Base-by-base conservation (phyloP, 1,139 yeast species). In the Kluyveromyces sp. region DNA sequence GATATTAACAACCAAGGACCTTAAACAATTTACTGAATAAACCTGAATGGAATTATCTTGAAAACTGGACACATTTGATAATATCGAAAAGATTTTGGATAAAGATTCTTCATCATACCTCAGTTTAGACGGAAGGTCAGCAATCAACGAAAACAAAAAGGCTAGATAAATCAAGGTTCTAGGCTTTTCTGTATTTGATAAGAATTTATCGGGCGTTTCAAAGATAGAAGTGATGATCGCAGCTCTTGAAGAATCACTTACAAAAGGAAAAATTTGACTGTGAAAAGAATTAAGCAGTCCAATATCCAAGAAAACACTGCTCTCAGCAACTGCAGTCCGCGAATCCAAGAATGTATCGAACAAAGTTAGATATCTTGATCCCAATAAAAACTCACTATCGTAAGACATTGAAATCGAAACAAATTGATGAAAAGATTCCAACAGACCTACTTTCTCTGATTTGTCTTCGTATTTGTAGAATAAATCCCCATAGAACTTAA, bases 11-110 rank as follows among this genome's bases (percentile, higher is more conserved):
- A 70, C 53, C n/a, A 72, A 65, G 2, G 48, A 49, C 41, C 61
- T 67, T 34, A 71, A 48, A 0, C 64, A 61, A 36, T 65, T 67
- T 26, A 59, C 60, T 0, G 74, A 60, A 35, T 61, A 56, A 6
- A 69, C 57, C 44, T 76, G 63, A 3, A 69, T 50, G 31, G 62
- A 61, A 39, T 64, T 66, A 19, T 63, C 61, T 19, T 61, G 59
- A 33, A 66, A 57, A 3, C 61, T 55, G 22, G 67, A 57, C 9
- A 71, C 51, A 13, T 56, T 55, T 41, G 64, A 53, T 3, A 72
- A 46, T 16, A 49, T 54, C 7, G 51, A 49, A 34, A 58, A 64
- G 3, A 63, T 58, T 18, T 49, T 50, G 17, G 55, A 56, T n/a
- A 61, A 52, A 31, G 51, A 43, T 25, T 43, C 46, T 17, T 51